A percentile compares a stretch with the other conserved stretches of the same genome.
phyloP scores from a whole-genome alignment of 2,329 filamentous ascomycete species.

The Sclerotinia subarctica region DNA sequence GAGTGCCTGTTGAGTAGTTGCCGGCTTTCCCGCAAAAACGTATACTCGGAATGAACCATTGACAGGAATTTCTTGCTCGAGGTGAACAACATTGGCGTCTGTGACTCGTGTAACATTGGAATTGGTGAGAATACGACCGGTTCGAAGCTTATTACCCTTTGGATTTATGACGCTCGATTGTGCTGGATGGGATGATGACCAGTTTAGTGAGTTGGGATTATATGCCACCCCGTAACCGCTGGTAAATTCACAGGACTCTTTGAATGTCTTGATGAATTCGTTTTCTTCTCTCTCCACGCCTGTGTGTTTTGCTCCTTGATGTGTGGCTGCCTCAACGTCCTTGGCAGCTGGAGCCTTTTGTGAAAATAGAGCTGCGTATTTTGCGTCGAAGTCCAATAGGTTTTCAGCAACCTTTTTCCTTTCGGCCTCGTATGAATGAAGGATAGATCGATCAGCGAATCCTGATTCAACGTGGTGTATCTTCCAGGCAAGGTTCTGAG shows the following conservation, averaged over 20 bases:
- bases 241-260: slow-evolving; percentile 87
- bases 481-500: slow-evolving; percentile 93
- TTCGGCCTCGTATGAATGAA: slow-evolving; percentile 84
- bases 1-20: slow-evolving; percentile 59
- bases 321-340: slow-evolving; percentile 66
- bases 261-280: slow-evolving; percentile 85
- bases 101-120: slow-evolving; percentile 81
- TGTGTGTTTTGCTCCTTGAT: slow-evolving; percentile 35
- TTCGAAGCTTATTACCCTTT: slow-evolving; percentile 60
- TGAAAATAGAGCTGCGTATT: slow-evolving; percentile 88
- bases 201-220: slow-evolving; percentile 78
- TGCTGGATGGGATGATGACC: slow-evolving; percentile 69
- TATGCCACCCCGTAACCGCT: slow-evolving; percentile 90
- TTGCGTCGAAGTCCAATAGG: slow-evolving; percentile 80
- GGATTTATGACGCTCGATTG: slow-evolving; percentile 68
- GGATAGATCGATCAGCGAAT: slow-evolving; percentile 69
- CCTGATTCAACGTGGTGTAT: slow-evolving; percentile 85
- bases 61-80: slow-evolving; percentile 84
- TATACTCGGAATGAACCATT: slow-evolving; percentile 88
- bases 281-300: slow-evolving; percentile 54
- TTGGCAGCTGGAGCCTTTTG: slow-evolving; percentile 68
- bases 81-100: slow-evolving; percentile 84
- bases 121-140: slow-evolving; percentile 74
- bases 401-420: slow-evolving; percentile 81
- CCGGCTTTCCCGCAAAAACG: slow-evolving; percentile 72